These are phyloP conservation scores for Dacryopinax spathularia DNA, from an alignment of 768 basidiomycete species.

Conservation along the genomic window DNA sequence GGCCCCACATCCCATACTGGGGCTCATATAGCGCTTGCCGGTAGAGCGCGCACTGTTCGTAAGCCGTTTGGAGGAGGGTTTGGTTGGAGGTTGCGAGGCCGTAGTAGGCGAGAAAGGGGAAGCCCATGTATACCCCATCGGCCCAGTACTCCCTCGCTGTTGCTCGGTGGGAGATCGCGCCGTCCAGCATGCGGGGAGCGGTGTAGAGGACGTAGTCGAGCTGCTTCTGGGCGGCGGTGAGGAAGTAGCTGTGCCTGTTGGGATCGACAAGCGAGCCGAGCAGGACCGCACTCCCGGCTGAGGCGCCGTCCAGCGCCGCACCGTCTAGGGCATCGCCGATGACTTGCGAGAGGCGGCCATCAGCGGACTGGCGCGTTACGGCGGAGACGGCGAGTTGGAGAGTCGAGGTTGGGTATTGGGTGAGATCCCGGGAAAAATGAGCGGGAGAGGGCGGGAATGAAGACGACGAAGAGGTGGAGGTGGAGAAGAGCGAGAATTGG, in stretches of 20 bases:
- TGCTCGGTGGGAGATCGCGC: constrained; percentile 31
- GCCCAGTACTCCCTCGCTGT: constrained; percentile 27
- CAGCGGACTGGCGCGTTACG: constrained; percentile 18
- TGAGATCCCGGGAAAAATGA: not conserved
- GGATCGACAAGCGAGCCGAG: constrained; percentile 14
- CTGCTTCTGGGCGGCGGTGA: constrained; percentile 15
- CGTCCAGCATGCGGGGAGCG: constrained; percentile 23
- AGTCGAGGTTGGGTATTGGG: constrained; percentile 14
- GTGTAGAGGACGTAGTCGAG: constrained; percentile 18
- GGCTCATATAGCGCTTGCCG: constrained; percentile 23
- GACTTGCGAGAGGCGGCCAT: constrained; percentile 20
- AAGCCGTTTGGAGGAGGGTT: constrained; percentile 28
- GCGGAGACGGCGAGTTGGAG: constrained; percentile 21
- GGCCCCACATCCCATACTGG: constrained; percentile 26
- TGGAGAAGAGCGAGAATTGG: constrained; percentile 21
- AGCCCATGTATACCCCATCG: constrained; percentile 32
- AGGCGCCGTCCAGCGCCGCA: constrained; percentile 22
- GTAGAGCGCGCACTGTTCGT: constrained; percentile 31
- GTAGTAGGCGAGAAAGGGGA: constrained; percentile 33
- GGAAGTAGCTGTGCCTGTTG: constrained; percentile 12
- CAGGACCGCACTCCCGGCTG: constrained; percentile 18
- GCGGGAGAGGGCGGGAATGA: not conserved
- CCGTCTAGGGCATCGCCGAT: constrained; percentile 20
- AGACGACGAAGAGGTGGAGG: not conserved
- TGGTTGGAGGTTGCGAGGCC: constrained; percentile 25